Conservation (phyloP, 441 rosid genomes). For the Brassica balearica region DNA sequence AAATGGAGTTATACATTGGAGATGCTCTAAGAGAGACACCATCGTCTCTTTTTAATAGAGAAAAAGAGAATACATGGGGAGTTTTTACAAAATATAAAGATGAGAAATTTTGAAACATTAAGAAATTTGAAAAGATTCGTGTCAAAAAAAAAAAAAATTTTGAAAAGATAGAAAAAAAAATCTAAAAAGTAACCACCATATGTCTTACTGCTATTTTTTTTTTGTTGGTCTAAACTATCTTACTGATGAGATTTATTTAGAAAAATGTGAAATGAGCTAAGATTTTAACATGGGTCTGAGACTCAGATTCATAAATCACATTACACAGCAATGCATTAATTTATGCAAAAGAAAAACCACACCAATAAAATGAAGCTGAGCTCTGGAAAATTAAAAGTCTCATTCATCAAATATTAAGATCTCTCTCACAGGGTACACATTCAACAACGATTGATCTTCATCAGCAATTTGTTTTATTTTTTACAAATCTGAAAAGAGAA, state of each 20-base stretch:
- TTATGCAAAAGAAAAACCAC: constrained; percentile 1
- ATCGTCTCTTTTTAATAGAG: neutral
- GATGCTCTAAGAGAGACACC: neutral
- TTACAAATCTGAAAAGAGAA: constrained; percentile 46
- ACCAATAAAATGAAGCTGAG: constrained; percentile 5
- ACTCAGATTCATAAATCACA: neutral
- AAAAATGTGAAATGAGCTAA: neutral
- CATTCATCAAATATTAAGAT: constrained; percentile 30
- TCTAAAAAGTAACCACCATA: constrained; percentile 31
- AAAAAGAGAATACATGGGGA: neutral
- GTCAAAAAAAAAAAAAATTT: too few relatives aligned
- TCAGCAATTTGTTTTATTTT: neutral
- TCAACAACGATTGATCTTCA: constrained; percentile 31
- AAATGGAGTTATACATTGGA: too few relatives aligned
- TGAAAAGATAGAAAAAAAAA: neutral
- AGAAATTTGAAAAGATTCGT: neutral
- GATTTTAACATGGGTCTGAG: constrained; percentile 7
- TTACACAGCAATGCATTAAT: neutral
- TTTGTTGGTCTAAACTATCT: neutral
- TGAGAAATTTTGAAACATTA: neutral
- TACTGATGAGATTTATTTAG: neutral
- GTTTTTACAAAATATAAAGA: constrained; percentile 11
- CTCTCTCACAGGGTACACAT: constrained; percentile 46
- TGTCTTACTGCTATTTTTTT: constrained; percentile 34
- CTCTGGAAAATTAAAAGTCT: neutral